Percentiles rank a stretch among this genome's conserved stretches.
Evolutionary conservation across 352 stramenopile genomes (phyloP).

Genomic region (Pythium sukuiense): DNA sequence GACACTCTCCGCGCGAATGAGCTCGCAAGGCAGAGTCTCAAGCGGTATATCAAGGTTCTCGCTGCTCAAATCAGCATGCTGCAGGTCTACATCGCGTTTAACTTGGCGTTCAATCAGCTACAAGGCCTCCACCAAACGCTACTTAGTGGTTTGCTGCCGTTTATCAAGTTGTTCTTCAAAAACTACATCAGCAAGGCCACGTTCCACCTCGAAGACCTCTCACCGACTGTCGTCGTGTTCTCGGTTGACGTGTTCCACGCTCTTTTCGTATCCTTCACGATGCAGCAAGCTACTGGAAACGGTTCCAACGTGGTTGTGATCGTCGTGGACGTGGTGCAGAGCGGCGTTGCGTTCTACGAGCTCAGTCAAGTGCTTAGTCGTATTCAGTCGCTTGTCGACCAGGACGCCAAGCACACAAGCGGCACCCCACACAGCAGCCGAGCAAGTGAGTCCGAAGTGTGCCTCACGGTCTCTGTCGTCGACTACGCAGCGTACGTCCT

Average conservation of each 20-base stretch:
- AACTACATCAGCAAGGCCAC: not conserved
- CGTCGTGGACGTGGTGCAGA: not conserved
- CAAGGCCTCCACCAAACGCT: not conserved
- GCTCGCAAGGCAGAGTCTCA: not conserved
- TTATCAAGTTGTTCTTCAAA: not conserved
- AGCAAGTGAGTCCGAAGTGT: not conserved
- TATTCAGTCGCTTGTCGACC: not conserved
- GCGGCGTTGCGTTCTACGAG: not conserved
- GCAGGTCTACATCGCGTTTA: not conserved
- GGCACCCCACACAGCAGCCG: not conserved
- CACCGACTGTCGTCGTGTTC: no score
- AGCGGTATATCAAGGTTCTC: not conserved
- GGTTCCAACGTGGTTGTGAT: not conserved
- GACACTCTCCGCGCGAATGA: not conserved
- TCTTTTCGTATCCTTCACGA: not conserved
- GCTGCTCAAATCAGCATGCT: not conserved
- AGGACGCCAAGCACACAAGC: not conserved
- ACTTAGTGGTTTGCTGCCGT: not conserved
- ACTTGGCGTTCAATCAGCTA: not conserved
- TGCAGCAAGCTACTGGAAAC: not conserved
- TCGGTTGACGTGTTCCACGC: no score
- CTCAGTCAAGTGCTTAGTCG: not conserved
- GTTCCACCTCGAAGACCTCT: constrained; percentile 1
- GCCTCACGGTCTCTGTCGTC: not conserved
- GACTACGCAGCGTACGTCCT: not conserved